Conservation (phyloP, 345 rosid genomes). For the Orychophragmus violaceus region DNA sequence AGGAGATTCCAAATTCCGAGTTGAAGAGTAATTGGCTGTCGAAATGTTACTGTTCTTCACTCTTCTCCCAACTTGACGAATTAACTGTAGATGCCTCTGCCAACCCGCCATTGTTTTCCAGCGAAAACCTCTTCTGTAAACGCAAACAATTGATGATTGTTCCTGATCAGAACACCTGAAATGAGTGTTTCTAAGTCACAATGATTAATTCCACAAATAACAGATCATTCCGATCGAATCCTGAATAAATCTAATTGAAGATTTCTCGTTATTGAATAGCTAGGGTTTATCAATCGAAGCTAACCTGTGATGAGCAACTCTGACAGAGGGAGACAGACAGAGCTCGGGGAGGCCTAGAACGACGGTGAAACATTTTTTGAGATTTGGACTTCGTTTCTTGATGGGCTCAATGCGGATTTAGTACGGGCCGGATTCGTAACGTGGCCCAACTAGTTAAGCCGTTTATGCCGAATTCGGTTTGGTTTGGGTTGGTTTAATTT, state of each 20-base stretch:
- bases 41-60: constrained; percentile 33
- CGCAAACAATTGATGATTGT: no score
- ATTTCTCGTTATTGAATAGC: neutral
- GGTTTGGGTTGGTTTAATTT: neutral
- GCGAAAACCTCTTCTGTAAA: neutral
- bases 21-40: constrained; percentile 23
- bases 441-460: neutral
- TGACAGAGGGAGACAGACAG: neutral
- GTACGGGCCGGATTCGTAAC: neutral
- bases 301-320: constrained; percentile 2
- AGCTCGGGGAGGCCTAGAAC: neutral
- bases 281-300: constrained; percentile 5
- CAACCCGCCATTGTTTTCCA: constrained; percentile 56
- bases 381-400: neutral
- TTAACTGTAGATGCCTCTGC: constrained; percentile 57
- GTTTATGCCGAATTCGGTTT: neutral
- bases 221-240: neutral
- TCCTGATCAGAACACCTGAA: neutral
- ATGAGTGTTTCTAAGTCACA: neutral
- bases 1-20: constrained; percentile 29
- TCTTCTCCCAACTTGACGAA: constrained; percentile 45
- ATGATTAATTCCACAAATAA: neutral
- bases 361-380: neutral
- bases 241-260: neutral
- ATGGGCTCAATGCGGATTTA: neutral